Evolutionary conservation across 2,329 filamentous ascomycete species (phyloP).

Genomic region (Sclerotinia minor): DNA sequence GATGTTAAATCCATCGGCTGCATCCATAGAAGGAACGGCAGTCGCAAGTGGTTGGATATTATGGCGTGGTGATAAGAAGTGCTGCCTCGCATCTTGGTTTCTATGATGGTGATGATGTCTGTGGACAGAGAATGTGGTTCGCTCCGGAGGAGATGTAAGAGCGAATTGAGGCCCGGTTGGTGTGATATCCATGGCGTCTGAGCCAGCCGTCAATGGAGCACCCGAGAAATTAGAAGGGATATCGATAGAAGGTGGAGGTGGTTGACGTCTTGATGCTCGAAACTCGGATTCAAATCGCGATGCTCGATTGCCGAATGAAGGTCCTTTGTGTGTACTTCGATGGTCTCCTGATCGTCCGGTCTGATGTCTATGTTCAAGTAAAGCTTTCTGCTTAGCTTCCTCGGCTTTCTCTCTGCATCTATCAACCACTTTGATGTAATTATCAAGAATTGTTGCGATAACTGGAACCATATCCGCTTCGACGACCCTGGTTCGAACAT

Average conservation of each 20-base stretch:
- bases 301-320: slow-evolving; percentile 54
- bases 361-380: slow-evolving; percentile 43
- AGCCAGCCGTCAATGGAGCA: slow-evolving; percentile 48
- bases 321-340: slow-evolving; percentile 38
- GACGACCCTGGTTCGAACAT: slow-evolving; percentile 89
- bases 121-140: slow-evolving; percentile 62
- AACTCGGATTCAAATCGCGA: slow-evolving; percentile 58
- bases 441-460: slow-evolving; percentile 96
- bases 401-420: slow-evolving; percentile 86
- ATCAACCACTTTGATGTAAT: slow-evolving; percentile 96
- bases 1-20: slow-evolving; percentile 68
- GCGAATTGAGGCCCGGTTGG: slow-evolving; percentile 62
- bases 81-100: slow-evolving; percentile 52
- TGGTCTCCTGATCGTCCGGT: slow-evolving; percentile 36
- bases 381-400: slow-evolving; percentile 68
- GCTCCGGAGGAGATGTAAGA: slow-evolving; percentile 69
- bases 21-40: slow-evolving; percentile 66
- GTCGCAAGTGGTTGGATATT: slow-evolving; percentile 67
- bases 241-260: slow-evolving; percentile 81
- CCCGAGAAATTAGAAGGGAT: slow-evolving; percentile 61
- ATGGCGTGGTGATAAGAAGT: slow-evolving; percentile 53
- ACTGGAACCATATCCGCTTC: slow-evolving; percentile 99
- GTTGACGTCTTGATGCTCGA: slow-evolving; percentile 69
- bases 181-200: slow-evolving; percentile 58
- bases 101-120: slow-evolving; percentile 55